Percentiles rank a stretch among this genome's conserved stretches.
Evolutionary conservation across 1,284 basidiomycete genomes (phyloP).

Genomic region (Ceraceosorus guamensis): DNA sequence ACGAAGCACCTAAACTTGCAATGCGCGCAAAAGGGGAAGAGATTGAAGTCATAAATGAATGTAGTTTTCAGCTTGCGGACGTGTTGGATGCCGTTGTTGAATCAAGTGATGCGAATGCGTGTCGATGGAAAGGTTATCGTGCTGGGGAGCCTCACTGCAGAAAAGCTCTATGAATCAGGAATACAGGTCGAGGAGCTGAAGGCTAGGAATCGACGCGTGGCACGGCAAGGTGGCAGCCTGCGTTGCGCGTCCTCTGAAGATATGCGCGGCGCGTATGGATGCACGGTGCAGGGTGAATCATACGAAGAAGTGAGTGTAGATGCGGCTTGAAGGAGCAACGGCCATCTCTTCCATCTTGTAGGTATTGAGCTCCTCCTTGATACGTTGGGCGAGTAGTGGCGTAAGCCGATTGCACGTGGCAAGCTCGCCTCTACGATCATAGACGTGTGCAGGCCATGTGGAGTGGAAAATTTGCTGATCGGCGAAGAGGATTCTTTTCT

Average conservation of each 20-base stretch:
- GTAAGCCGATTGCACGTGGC: conserved; percentile 95
- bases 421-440: conserved; percentile 88
- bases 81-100: too few species aligned
- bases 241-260: neutral
- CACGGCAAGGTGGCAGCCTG: neutral
- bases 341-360: conserved; percentile 99
- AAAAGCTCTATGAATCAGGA: too few species aligned
- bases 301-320: conserved; percentile 46
- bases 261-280: neutral
- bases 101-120: too few species aligned
- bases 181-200: neutral
- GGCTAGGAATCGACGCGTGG: neutral
- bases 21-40: too few species aligned
- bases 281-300: conserved; percentile 2
- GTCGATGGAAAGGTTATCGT: conserved; percentile 50
- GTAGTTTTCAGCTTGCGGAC: too few species aligned
- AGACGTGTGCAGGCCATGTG: conserved; percentile 81
- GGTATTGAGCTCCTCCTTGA: conserved; percentile 73
- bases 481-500: conserved; percentile 72
- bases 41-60: too few species aligned
- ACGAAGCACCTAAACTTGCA: too few species aligned
- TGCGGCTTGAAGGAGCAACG: conserved; percentile 59
- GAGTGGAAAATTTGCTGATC: conserved; percentile 87
- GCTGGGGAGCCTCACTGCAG: neutral
- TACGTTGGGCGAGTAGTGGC: conserved; percentile 83